Evolutionary conservation across 1,284 basidiomycete genomes (phyloP).

Genomic region (Cryptococcus wingfieldii): DNA sequence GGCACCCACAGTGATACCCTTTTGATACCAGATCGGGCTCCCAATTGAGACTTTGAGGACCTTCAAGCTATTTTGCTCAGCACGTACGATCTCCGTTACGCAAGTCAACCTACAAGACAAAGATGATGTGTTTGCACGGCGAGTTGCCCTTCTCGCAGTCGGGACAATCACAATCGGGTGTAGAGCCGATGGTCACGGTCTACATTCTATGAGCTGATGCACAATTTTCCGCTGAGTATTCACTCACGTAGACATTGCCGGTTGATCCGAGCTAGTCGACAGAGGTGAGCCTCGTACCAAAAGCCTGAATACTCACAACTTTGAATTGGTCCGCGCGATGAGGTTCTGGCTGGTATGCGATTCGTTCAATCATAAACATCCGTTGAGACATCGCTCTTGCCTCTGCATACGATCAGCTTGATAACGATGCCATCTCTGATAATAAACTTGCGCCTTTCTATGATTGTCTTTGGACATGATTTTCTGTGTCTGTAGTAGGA

Average conservation of each 20-base stretch:
- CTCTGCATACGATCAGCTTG: too few species aligned
- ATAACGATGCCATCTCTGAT: too few species aligned
- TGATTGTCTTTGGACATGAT: slow-evolving; percentile 7
- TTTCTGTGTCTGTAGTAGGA: background rate
- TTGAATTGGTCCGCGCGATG: slow-evolving; percentile 19
- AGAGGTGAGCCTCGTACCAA: background rate
- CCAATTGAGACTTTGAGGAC: slow-evolving; percentile 29
- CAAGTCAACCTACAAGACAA: slow-evolving; percentile 30
- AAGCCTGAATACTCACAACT: slow-evolving; percentile 19
- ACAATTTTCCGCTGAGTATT: background rate
- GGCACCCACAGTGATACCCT: slow-evolving; percentile 26
- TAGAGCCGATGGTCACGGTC: slow-evolving; percentile 24
- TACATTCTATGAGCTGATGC: slow-evolving; percentile 3
- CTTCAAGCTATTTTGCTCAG: slow-evolving; percentile 27
- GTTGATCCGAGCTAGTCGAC: slow-evolving; percentile 32
- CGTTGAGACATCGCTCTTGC: slow-evolving; percentile 28
- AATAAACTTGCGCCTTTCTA: slow-evolving; percentile 9
- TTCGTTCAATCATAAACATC: slow-evolving; percentile 34
- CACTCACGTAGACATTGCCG: slow-evolving; percentile 36
- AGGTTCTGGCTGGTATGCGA: slow-evolving; percentile 2
- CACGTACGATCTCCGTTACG: background rate
- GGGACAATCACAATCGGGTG: slow-evolving; percentile 35
- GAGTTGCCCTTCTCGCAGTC: slow-evolving; percentile 33
- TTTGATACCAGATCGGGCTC: slow-evolving; percentile 32
- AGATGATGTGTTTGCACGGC: slow-evolving; percentile 44